Base-by-base conservation (phyloP, 2,329 filamentous ascomycete species). In the Claviceps capensis region DNA sequence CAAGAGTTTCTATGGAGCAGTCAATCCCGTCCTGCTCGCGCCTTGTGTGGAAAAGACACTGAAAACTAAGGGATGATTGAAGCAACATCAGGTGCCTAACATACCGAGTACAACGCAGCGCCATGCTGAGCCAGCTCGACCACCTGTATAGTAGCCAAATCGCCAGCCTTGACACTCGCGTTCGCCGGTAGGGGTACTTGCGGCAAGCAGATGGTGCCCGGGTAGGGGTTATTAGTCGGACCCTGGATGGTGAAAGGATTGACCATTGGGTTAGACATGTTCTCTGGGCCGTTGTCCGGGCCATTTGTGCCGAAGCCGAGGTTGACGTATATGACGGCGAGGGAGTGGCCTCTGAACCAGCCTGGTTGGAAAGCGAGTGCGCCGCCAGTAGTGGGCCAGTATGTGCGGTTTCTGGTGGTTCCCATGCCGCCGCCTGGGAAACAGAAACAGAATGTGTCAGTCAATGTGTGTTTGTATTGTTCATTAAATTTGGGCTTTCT, bases 301-400 rank as follows among this genome's bases (percentile, higher is more conserved):
- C 78, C 80, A 9, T 77, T 74, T 37, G 77, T 88, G 57, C 87
- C 88, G 58, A 90, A 81, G 58, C 93, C 93, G 52, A 97, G 76
- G 72, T 97, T 97, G 70, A 97, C 74, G 71, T 95, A 95, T 64
- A 95, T 77, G 60, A 88, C 79, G 17, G 89, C 91, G 5, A 81
- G 83, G 38, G 78, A 67, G 67, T 97, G 93, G 57, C 93, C 93
- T 53, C 83, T 82, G 73, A 96, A 96, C 93, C 93, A 97, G 62
- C 91, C 93, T 0, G 93, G 93, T 64, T 97, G 91, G 61, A 96
- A 77, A 48, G 88, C 79, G 55, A 98, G 63, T n/a, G 89, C 88
- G 56, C 93, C 93, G 59, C 93, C 93, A 34, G 72, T 79, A 48
- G 88, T 77, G 16, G 93, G 90, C 93, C 93, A 97, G 71, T 85